Evolutionary conservation across 2,329 filamentous ascomycete species (phyloP).

Genomic region (Fusarium piperis): DNA sequence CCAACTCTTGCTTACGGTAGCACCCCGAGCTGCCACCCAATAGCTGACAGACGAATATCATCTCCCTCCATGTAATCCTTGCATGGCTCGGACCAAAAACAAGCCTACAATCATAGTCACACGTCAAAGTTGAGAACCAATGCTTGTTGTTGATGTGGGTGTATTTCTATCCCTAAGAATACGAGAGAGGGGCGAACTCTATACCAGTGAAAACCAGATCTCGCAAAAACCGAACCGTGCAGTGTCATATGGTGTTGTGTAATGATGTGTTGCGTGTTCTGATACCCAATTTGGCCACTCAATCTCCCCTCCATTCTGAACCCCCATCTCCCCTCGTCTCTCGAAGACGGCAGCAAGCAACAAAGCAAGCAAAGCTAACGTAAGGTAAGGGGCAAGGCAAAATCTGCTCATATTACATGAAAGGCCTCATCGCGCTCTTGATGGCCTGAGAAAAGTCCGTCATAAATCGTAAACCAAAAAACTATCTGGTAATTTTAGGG

Average conservation of each 20-base stretch:
- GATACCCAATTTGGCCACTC: slow-evolving; percentile 37
- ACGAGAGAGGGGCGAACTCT: slow-evolving; percentile 41
- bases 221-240: slow-evolving; percentile 30
- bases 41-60: not conserved
- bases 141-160: slow-evolving; percentile 19
- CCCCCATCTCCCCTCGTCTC: slow-evolving; percentile 5
- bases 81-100: not conserved
- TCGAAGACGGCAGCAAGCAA: slow-evolving; percentile 23
- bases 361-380: slow-evolving; percentile 15
- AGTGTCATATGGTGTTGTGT: slow-evolving; percentile 7
- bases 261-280: slow-evolving; percentile 12
- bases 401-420: slow-evolving; percentile 39
- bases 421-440: slow-evolving; percentile 25
- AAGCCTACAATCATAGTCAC: not conserved
- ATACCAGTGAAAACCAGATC: slow-evolving; percentile 37
- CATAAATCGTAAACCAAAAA: slow-evolving; percentile 39
- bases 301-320: slow-evolving; percentile 13
- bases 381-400: slow-evolving; percentile 23
- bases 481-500: slow-evolving; percentile 28
- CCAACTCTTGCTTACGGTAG: not conserved
- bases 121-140: not conserved
- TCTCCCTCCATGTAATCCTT: not conserved
- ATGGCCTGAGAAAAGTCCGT: slow-evolving; percentile 31
- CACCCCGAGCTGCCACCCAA: not conserved
- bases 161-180: slow-evolving; percentile 37